Evolutionary conservation across 768 basidiomycete genomes (phyloP).

Genomic region (Crassisporium funariophilum): DNA sequence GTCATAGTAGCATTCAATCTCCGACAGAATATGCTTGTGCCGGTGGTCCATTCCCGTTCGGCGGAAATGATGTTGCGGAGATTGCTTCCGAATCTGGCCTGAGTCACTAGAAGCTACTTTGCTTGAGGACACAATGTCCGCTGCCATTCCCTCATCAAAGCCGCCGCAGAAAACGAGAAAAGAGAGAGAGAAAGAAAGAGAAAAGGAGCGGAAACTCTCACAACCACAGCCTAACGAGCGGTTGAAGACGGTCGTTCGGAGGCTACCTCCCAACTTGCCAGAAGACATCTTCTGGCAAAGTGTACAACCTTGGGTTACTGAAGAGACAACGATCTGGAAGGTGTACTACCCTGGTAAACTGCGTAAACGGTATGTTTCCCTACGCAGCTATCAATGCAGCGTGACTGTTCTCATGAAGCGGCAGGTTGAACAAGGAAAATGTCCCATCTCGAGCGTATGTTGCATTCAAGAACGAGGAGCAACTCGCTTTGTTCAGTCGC

Average conservation of each 20-base stretch:
- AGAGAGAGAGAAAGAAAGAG: conserved; percentile 38
- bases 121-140: conserved; percentile 16
- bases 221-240: conserved; percentile 49
- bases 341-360: conserved; percentile 67
- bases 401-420: background rate
- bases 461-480: conserved; percentile 78
- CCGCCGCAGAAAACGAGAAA: conserved; percentile 36
- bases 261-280: conserved; percentile 90
- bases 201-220: conserved; percentile 34
- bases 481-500: conserved; percentile 70
- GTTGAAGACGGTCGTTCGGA: conserved; percentile 84
- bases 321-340: conserved; percentile 72
- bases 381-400: conserved; percentile 6
- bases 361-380: conserved; percentile 58
- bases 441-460: conserved; percentile 90
- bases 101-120: no score
- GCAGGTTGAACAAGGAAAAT: conserved; percentile 81
- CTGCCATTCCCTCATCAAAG: conserved; percentile 24
- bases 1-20: conserved; percentile 16
- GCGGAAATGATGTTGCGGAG: no score
- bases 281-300: conserved; percentile 94
- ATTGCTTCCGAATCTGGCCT: conserved; percentile 1
- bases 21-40: conserved; percentile 21
- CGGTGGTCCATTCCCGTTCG: background rate
- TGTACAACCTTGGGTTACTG: conserved; percentile 80